Evolutionary conservation across 2,329 filamentous ascomycete genomes (phyloP), one percentile per base, ranked within the genome.

Genomic region (Neopestalotiopsis sp.): DNA sequence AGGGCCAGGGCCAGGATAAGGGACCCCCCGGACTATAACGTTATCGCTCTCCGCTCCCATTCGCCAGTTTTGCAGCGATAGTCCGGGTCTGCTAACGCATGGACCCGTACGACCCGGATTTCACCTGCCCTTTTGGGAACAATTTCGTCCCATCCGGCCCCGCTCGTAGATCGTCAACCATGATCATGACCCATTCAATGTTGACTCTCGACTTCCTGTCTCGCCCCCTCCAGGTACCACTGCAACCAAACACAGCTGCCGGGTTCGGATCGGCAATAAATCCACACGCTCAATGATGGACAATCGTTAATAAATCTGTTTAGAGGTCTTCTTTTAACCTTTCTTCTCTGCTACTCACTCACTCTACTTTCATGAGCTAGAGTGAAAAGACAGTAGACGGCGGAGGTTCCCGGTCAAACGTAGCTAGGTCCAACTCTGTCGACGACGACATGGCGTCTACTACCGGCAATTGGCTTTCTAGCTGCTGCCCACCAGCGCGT

Each of bases 1-100:
- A 59, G 45, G 45, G 2, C 45, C 45, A 53, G 45, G 45, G n/a
- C 17, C 45, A 53, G 9, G 45, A 53, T 3, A 17, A 7, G 14
- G 7, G n/a, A 58, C 56, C n/a, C 61, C 61, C 61, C 61, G 38
- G 61, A 64, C 61, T 64, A 64, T 64, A 64, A 40, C 61, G 61
- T 64, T 64, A 64, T 64, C 61, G 17, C 13, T 17, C 61, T 42
- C 28, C 28, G 17, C 17, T 24, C 40, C 42, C 38, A 64, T 64
- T 64, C 34, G 61, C 40, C 38, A 49, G 10, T 38, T 20, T 6
- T 10, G 34, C 61, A 38, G 61, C 40, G 61, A 64, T 64, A 24
- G 28, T 53, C 61, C 61, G 24, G 28, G 24, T 20, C n/a, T 53
- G 61, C 61, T 62, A 62, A 62, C n/a, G 59, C 34, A 20, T 5